A percentile compares a stretch with the other conserved stretches of the same genome.
These are phyloP conservation scores for Coffea eugenioides DNA, from an alignment of 257 asterid species.

Conservation along the genomic window DNA sequence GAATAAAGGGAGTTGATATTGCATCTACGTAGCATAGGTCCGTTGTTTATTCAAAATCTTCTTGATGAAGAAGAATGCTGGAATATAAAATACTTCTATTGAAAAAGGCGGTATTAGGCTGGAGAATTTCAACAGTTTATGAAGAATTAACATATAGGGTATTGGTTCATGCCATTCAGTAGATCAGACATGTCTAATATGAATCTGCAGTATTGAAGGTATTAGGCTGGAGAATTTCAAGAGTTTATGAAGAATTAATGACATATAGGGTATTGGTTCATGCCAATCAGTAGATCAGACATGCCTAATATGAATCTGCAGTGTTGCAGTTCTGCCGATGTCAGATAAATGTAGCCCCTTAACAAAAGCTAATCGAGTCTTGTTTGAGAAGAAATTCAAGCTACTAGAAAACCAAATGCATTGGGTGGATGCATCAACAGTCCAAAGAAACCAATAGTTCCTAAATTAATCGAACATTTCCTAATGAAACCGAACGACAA, in stretches of 20 bases:
- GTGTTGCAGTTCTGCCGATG: background rate
- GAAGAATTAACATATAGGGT: background rate
- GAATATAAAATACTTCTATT: background rate
- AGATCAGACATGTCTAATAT: background rate
- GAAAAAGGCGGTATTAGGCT: background rate
- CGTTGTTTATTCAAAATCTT: background rate
- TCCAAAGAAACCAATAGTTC: background rate
- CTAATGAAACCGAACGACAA: background rate
- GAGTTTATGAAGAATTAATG: background rate
- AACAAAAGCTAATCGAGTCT: background rate
- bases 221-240: background rate
- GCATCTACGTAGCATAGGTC: background rate
- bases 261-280: background rate
- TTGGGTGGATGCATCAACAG: background rate
- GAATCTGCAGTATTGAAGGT: background rate
- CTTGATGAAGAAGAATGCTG: background rate
- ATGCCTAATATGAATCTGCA: background rate
- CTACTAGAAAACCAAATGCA: background rate
- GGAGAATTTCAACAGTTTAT: background rate
- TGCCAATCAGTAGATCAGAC: background rate
- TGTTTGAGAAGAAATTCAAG: background rate
- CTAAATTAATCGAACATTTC: too few species aligned
- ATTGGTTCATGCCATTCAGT: background rate
- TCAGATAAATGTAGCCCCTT: background rate
- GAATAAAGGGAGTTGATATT: slow-evolving; percentile 21